Conservation (phyloP, 2,329 filamentous ascomycete genomes). For the Xylaria polymorpha region DNA sequence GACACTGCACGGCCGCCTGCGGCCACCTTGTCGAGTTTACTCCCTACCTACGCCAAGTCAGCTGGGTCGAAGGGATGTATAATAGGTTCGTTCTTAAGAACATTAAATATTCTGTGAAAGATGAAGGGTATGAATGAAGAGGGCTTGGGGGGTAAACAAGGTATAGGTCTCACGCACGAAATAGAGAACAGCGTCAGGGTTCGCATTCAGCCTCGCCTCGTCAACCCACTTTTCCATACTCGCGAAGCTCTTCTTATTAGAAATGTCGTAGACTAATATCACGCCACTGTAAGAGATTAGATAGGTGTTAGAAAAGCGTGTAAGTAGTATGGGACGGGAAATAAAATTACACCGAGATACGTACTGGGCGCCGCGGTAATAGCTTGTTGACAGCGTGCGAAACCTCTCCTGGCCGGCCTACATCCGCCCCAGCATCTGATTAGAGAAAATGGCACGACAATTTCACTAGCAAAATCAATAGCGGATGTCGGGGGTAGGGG, state of each 20-base stretch:
- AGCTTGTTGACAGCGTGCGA: slow-evolving; percentile 62
- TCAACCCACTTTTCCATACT: slow-evolving; percentile 66
- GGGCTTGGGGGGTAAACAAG: background rate
- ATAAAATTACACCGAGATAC: background rate
- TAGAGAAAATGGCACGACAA: slow-evolving; percentile 15
- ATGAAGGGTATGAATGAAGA: too few species aligned
- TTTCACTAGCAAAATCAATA: background rate
- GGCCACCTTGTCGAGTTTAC: slow-evolving; percentile 62
- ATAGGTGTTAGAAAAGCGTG: background rate
- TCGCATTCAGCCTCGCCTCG: slow-evolving; percentile 63
- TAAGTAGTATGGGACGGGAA: too few species aligned
- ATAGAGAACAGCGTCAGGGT: slow-evolving; percentile 61
- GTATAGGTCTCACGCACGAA: slow-evolving; percentile 51
- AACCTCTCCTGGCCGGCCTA: slow-evolving; percentile 62
- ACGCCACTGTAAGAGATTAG: slow-evolving; percentile 49
- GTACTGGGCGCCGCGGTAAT: slow-evolving; percentile 61
- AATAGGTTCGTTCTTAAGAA: background rate
- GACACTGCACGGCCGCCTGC: slow-evolving; percentile 57
- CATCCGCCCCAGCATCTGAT: slow-evolving; percentile 12
- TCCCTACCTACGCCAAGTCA: slow-evolving; percentile 56
- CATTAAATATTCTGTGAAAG: too few species aligned
- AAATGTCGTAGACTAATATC: slow-evolving; percentile 62
- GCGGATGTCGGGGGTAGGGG: background rate
- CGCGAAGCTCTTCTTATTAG: slow-evolving; percentile 61
- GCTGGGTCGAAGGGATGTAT: background rate